Conservation (phyloP, 768 basidiomycete species). For the Asterophora parasitica region DNA sequence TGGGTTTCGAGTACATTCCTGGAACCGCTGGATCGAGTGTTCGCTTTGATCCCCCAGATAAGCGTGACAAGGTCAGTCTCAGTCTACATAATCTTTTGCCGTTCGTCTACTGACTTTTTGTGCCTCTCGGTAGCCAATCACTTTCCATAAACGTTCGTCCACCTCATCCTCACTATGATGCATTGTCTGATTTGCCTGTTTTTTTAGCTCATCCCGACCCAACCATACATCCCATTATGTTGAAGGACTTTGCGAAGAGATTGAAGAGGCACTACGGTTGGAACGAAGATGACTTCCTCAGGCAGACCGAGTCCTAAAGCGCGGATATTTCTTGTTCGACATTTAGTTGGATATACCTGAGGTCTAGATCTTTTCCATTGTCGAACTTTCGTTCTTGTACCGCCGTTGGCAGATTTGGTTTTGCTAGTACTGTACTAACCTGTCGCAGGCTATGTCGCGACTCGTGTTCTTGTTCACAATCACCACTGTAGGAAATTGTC, state of each 20-base stretch:
- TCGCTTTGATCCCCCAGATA: conserved; percentile 70
- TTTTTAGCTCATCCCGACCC: conserved; percentile 68
- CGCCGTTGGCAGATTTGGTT: too few species aligned
- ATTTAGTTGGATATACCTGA: too few species aligned
- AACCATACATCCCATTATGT: conserved; percentile 45
- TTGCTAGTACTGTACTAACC: too few species aligned
- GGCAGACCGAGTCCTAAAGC: conserved; percentile 11
- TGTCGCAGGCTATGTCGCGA: too few species aligned
- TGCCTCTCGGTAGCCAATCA: conserved; percentile 48
- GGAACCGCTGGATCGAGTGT: conserved; percentile 81
- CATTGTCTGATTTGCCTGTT: conserved; percentile 6
- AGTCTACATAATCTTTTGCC: conserved; percentile 10
- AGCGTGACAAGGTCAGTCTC: conserved; percentile 35
- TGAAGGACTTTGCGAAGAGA: conserved; percentile 52
- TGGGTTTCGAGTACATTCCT: conserved; percentile 73
- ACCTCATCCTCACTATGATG: not conserved
- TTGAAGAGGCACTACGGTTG: conserved; percentile 67
- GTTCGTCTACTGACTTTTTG: not conserved
- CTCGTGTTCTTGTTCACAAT: too few species aligned
- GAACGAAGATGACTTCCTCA: conserved; percentile 43
- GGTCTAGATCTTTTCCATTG: too few species aligned
- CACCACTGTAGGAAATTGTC: too few species aligned
- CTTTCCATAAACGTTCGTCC: conserved; percentile 68
- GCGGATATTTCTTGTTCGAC: not conserved
- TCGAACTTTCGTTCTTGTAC: too few species aligned